phyloP scores from a whole-genome alignment of 768 basidiomycete genomes.

The Dendrothele bispora region DNA sequence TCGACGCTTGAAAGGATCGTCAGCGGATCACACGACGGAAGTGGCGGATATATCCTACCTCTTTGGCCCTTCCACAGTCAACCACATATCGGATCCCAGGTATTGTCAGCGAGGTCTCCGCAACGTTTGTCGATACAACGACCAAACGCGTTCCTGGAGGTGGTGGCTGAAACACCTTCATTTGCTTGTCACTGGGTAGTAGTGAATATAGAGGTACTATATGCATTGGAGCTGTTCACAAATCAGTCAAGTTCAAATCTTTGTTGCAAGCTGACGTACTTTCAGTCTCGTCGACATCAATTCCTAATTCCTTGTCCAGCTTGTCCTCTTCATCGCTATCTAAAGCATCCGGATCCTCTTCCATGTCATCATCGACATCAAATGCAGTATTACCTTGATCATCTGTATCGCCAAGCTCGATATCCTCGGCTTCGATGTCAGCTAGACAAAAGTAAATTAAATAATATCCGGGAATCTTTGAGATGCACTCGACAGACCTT shows the following conservation, averaged over 20 bases:
- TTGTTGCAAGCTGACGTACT: constrained; percentile 36
- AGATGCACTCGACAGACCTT: constrained; percentile 42
- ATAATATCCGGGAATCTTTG: neutral
- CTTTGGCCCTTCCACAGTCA: constrained; percentile 93
- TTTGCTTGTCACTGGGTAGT: constrained; percentile 90
- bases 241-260: neutral
- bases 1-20: constrained; percentile 55
- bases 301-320: constrained; percentile 53
- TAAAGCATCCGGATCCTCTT: constrained; percentile 72
- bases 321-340: constrained; percentile 69
- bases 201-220: constrained; percentile 93
- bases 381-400: constrained; percentile 53
- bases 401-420: constrained; percentile 58
- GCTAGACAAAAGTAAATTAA: constrained; percentile 34
- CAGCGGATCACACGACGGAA: constrained; percentile 1
- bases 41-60: constrained; percentile 46
- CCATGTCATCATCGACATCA: constrained; percentile 65
- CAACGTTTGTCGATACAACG: constrained; percentile 94
- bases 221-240: constrained; percentile 82
- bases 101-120: constrained; percentile 96
- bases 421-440: constrained; percentile 79
- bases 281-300: constrained; percentile 67
- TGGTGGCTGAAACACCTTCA: constrained; percentile 86
- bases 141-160: constrained; percentile 83
- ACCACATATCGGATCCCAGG: constrained; percentile 98